phyloP scores from a whole-genome alignment of 2,329 filamentous ascomycete species.

The Fusarium sororula region DNA sequence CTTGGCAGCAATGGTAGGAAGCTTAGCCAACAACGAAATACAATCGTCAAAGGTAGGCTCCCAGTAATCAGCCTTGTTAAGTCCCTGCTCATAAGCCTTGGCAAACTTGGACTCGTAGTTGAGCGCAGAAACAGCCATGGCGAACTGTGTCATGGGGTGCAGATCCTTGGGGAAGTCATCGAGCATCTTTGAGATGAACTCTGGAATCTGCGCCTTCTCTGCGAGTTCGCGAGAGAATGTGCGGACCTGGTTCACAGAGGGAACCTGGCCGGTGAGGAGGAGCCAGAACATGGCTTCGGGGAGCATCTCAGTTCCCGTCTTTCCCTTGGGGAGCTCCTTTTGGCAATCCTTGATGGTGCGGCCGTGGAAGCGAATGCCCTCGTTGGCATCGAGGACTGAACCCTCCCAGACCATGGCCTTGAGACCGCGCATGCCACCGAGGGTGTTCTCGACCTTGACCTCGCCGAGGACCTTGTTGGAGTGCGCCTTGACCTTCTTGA shows the following conservation, averaged over 20 bases:
- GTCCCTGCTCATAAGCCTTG: slow-evolving; percentile 87
- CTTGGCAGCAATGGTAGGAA: slow-evolving; percentile 95
- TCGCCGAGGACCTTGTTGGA: slow-evolving; percentile 86
- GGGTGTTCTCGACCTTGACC: slow-evolving; percentile 91
- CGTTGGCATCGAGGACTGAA: slow-evolving; percentile 93
- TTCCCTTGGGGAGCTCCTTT: slow-evolving; percentile 90
- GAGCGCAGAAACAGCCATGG: slow-evolving; percentile 92
- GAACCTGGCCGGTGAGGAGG: slow-evolving; percentile 90
- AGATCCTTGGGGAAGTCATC: slow-evolving; percentile 89
- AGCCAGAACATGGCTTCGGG: slow-evolving; percentile 99
- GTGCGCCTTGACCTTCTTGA: slow-evolving; percentile 93
- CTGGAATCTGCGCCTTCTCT: slow-evolving; percentile 82
- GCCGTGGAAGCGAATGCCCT: slow-evolving; percentile 98
- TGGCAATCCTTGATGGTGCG: slow-evolving; percentile 99
- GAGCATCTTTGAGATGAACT: slow-evolving; percentile 86
- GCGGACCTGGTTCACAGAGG: slow-evolving; percentile 82
- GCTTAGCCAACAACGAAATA: slow-evolving; percentile 93
- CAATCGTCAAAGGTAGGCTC: slow-evolving; percentile 96
- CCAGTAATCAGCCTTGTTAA: slow-evolving; percentile 98
- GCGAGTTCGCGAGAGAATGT: slow-evolving; percentile 86
- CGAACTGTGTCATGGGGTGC: slow-evolving; percentile 98
- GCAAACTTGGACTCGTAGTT: slow-evolving; percentile 96
- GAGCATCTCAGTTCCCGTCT: slow-evolving; percentile 92
- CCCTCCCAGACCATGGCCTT: slow-evolving; percentile 99
- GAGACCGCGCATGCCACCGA: slow-evolving; percentile 96